phyloP scores from a whole-genome alignment of 805 yeast species.

The Komagataella pseudopastoris region DNA sequence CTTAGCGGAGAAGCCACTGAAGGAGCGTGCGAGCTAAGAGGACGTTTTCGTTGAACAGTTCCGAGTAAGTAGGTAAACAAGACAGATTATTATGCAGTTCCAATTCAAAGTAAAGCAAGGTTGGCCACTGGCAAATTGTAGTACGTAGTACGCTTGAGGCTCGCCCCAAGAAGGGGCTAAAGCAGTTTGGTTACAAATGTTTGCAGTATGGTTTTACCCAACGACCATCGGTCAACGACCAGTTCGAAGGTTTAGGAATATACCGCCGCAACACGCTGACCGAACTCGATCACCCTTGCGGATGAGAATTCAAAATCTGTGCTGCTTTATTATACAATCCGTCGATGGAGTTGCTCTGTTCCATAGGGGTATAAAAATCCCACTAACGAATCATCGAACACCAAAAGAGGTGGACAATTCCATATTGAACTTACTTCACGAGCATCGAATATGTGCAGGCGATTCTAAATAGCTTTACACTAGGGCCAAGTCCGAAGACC shows the following conservation, averaged over 20 bases:
- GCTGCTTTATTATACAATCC: constrained; percentile 68
- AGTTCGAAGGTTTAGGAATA: constrained; percentile 99
- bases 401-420: constrained; percentile 2
- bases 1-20: not conserved
- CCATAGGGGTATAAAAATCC: constrained; percentile 4
- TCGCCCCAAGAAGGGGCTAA: not conserved
- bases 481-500: constrained; percentile 6
- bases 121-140: not conserved
- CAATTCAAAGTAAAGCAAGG: not conserved
- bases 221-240: constrained; percentile 88
- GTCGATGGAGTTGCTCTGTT: constrained; percentile 97
- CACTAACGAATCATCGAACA: not conserved
- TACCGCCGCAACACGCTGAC: constrained; percentile 69
- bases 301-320: constrained; percentile 45
- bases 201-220: constrained; percentile 99
- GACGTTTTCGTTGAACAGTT: not conserved
- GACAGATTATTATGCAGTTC: not conserved
- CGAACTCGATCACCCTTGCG: constrained; percentile 43
- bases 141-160: not conserved
- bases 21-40: not conserved
- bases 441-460: constrained; percentile 53
- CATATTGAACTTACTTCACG: constrained; percentile 41
- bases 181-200: constrained; percentile 32
- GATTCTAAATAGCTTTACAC: constrained; percentile 2
- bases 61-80: not conserved